A percentile compares a stretch with the other conserved stretches of the same genome.
Evolutionary conservation across 805 yeast species (phyloP).

Genomic region (Barnettozyma vustinii): DNA sequence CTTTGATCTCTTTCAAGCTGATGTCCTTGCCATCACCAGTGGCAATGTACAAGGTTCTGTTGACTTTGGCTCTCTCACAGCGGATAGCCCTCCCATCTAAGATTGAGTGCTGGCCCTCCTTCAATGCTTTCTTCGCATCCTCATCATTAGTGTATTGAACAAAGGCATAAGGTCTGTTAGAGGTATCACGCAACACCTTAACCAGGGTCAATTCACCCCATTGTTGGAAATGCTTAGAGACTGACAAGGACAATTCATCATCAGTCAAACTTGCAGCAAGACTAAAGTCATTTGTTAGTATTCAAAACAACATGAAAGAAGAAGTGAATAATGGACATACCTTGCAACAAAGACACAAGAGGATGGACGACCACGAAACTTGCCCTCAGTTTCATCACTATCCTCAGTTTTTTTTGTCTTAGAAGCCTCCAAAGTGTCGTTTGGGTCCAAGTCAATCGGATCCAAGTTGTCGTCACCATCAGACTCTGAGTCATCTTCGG

Average conservation of each 20-base stretch:
- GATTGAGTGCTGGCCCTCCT: conserved; percentile 59
- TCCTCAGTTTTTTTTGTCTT: background rate
- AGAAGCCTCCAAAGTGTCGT: conserved; percentile 18
- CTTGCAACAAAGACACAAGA: conserved; percentile 86
- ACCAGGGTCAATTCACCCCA: conserved; percentile 73
- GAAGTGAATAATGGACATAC: conserved; percentile 9
- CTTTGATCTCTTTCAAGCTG: conserved; percentile 30
- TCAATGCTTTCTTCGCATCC: conserved; percentile 65
- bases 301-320: background rate
- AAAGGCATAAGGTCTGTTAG: conserved; percentile 86
- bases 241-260: conserved; percentile 65
- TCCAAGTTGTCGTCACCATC: conserved; percentile 20
- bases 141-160: conserved; percentile 73
- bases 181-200: conserved; percentile 77
- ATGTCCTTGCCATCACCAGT: conserved; percentile 27
- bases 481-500: conserved; percentile 18
- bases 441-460: conserved; percentile 12
- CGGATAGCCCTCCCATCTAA: conserved; percentile 74
- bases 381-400: background rate
- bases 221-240: conserved; percentile 57
- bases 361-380: conserved; percentile 61
- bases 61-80: conserved; percentile 89
- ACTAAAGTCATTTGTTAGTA: conserved; percentile 29
- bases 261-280: conserved; percentile 61
- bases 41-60: conserved; percentile 70